Base-by-base conservation (phyloP, 768 basidiomycete genomes). In the Kwoniella sp. region DNA sequence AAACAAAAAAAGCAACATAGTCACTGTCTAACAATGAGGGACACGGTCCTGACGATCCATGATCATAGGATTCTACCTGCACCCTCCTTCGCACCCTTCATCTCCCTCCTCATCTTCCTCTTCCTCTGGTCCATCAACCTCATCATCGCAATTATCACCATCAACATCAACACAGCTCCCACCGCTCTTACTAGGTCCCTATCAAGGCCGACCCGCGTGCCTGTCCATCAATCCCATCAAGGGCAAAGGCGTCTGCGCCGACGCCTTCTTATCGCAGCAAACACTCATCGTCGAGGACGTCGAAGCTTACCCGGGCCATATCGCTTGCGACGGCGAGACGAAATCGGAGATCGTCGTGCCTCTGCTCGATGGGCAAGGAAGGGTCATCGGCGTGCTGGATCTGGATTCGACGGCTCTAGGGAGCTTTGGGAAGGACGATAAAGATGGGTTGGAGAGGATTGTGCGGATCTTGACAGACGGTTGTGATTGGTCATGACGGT, bases 201-300 rank as follows among this genome's bases (percentile, higher is more conserved):
- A 94, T 81, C 89, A 87, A 70, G 93, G 93, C 58, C 90, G 89
- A 71, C 94, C 93, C 1, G 94, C 94, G 0, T 97, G 94, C 79
- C 90, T 91, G 72, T 87, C 85, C 71, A 93, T 96, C 78, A 82
- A 50, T 9, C 73, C 74, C 0, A 83, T 86, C 47, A 74, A 83
- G 4, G 86, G 85, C 12, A 85, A 85, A n/a, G 92, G 93, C 29
- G 93, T 96, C 12, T 96, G 93, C 78, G 90, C 92, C 5, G 88
- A 88, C 55, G 88, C 89, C 1, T 95, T 86, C 79, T 60, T 87
- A 15, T 83, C 83, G 55, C 80, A 78, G 50, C 74, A 82, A 68
- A 86, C 89, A 0, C 58, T 91, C 4, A 73, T 92, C n/a, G 91
- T 96, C 0, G 81, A 83, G 22, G 86, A 94, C 65, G 92, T 97